Evolutionary conservation across 2,329 filamentous ascomycete genomes (phyloP), one percentile per base, ranked within the genome.

Genomic region (Neophaeococcomyces mojaviensis): DNA sequence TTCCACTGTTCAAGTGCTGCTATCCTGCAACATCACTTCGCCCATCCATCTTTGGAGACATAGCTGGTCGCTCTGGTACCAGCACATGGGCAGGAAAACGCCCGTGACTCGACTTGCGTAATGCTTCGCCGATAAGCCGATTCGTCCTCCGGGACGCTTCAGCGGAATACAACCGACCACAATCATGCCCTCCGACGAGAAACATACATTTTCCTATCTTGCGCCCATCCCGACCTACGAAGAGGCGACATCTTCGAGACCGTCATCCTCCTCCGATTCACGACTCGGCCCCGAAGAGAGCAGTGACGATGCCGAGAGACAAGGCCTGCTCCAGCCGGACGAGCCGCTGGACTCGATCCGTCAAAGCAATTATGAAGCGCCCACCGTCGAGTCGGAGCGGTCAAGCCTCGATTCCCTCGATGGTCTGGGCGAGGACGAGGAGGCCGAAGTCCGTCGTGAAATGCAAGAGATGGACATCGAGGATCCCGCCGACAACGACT

Each of bases 391-490:
- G 64, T 88, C 88, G 48, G 83, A 81, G 50, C 83, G 89, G 52
- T 69, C 70, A 40, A 79, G 68, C 64, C 68, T 74, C 54, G 81
- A 76, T 57, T 78, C 76, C 50, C 71, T 70, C 40, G 65, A 62
- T 70, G 78, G 65, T 64, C 74, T 60, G 66, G 74, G 68, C 63
- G 57, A 68, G 63, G 56, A 69, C 70, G 67, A 85, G 54, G 71
- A 72, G 40, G 79, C 78, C 26, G 79, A 81, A 52, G 75, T 92
- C 57, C 81, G 86, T 52, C 77, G 84, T 55, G 86, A 92, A 66
- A 83, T 97, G 70, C 80, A 94, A 61, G 85, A 96, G 74, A 81
- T 94, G 76, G 88, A 94, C 56, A 79, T 94, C 34, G 78, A 88
- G 58, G 88, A 94, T 55, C 79, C 80, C 22, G 56, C 49, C 28